These are phyloP conservation scores for Camelina sativa DNA, from an alignment of 345 rosid species.

Conservation along the genomic window DNA sequence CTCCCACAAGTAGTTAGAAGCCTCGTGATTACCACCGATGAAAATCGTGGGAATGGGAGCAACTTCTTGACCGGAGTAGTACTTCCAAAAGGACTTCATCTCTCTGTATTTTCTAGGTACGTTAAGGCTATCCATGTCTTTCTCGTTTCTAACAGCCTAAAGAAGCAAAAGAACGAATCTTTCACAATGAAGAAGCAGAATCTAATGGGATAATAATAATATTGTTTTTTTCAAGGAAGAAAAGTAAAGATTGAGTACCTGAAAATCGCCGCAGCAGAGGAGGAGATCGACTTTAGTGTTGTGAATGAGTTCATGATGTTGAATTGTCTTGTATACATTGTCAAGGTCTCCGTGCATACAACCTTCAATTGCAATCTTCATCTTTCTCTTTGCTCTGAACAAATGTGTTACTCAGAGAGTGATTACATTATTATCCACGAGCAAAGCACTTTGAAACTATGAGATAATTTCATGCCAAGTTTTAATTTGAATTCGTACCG, in stretches of 20 bases:
- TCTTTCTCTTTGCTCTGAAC: constrained; percentile 22
- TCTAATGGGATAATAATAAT: too few relatives aligned
- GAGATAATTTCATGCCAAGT: neutral
- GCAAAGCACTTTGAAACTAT: neutral
- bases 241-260: constrained; percentile 45
- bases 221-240: neutral
- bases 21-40: constrained; percentile 98
- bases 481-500: neutral
- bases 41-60: constrained; percentile 92
- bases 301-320: constrained; percentile 56
- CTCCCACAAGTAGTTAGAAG: constrained; percentile 96
- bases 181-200: constrained; percentile 5
- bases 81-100: constrained; percentile 95
- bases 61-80: constrained; percentile 74
- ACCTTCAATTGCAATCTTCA: constrained; percentile 97
- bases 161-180: neutral
- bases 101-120: constrained; percentile 76
- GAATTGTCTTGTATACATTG: constrained; percentile 71
- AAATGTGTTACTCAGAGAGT: too few relatives aligned
- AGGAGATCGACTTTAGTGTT: constrained; percentile 85
- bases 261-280: constrained; percentile 95
- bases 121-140: constrained; percentile 78
- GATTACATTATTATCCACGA: too few relatives aligned
- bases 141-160: constrained; percentile 85
- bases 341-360: constrained; percentile 99